A percentile compares a stretch with the other conserved stretches of the same genome.
These are phyloP conservation scores for Salvia splendens DNA, from an alignment of 257 asterid species.

Conservation along the genomic window DNA sequence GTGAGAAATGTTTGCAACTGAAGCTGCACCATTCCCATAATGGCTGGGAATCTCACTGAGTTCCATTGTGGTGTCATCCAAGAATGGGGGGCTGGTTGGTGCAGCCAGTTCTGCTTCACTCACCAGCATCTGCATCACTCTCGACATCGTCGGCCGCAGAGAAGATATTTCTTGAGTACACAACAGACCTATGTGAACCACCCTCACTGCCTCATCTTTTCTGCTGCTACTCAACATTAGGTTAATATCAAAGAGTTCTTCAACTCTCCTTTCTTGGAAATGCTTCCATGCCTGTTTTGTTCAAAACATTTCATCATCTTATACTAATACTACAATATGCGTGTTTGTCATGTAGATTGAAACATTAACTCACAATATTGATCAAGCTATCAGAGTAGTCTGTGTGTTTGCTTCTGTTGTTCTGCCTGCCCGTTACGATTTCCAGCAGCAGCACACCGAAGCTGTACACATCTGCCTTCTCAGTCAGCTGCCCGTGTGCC, in stretches of 20 bases:
- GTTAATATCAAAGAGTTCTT: slow-evolving; percentile 54
- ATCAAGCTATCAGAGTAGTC: slow-evolving; percentile 59
- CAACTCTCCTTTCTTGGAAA: slow-evolving; percentile 47
- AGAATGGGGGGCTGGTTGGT: slow-evolving; percentile 65
- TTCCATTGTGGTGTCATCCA: slow-evolving; percentile 62
- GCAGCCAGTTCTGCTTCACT: slow-evolving; percentile 53
- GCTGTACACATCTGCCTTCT: slow-evolving; percentile 68
- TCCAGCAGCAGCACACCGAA: slow-evolving; percentile 72
- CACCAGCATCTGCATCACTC: slow-evolving; percentile 58
- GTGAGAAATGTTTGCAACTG: slow-evolving; percentile 55
- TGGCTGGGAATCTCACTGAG: slow-evolving; percentile 39
- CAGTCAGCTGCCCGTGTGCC: slow-evolving; percentile 58
- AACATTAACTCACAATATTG: slow-evolving; percentile 43
- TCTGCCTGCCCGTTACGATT: slow-evolving; percentile 60
- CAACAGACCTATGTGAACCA: slow-evolving; percentile 57
- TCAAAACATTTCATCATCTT: background rate
- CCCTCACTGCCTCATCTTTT: slow-evolving; percentile 44
- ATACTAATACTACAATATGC: too few relatives aligned
- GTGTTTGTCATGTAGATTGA: background rate
- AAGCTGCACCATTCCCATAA: slow-evolving; percentile 31
- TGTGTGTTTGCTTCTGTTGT: slow-evolving; percentile 51
- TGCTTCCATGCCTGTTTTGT: slow-evolving; percentile 59
- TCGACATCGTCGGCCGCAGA: slow-evolving; percentile 63
- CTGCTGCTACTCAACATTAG: slow-evolving; percentile 32
- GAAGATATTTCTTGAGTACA: slow-evolving; percentile 59